phyloP scores from a whole-genome alignment of 1,284 basidiomycete species.

The Caloboletus firmus region DNA sequence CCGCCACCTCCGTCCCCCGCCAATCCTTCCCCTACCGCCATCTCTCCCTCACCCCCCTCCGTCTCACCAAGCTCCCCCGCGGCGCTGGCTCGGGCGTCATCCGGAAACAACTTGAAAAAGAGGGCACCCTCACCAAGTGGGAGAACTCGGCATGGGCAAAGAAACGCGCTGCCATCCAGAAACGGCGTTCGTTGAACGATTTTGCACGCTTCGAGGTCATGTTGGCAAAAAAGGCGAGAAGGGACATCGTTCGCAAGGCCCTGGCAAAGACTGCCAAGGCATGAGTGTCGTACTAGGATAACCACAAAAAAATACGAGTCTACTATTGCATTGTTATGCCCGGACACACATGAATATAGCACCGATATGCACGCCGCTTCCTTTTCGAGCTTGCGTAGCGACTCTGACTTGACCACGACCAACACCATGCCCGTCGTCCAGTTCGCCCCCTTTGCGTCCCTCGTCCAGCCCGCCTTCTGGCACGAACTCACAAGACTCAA shows the following conservation, averaged over 20 bases:
- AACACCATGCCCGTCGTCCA: slow-evolving; percentile 63
- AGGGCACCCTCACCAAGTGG: slow-evolving; percentile 80
- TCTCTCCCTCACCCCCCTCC: slow-evolving; percentile 88
- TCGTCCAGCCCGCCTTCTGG: slow-evolving; percentile 93
- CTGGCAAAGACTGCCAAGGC: slow-evolving; percentile 44
- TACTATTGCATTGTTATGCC: background rate
- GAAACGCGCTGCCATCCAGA: slow-evolving; percentile 78
- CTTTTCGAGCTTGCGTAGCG: slow-evolving; percentile 13
- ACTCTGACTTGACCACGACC: background rate
- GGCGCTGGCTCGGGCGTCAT: slow-evolving; percentile 81
- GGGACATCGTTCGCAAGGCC: slow-evolving; percentile 68
- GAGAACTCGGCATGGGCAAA: slow-evolving; percentile 85
- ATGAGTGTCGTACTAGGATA: slow-evolving; percentile 9
- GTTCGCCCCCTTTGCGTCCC: slow-evolving; percentile 84
- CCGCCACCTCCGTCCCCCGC: slow-evolving; percentile 86
- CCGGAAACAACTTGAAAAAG: slow-evolving; percentile 87
- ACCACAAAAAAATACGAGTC: too few relatives aligned
- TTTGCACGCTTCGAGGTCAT: slow-evolving; percentile 86
- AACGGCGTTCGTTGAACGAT: slow-evolving; percentile 81
- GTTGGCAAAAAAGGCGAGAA: slow-evolving; percentile 74
- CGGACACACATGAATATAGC: background rate
- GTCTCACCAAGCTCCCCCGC: slow-evolving; percentile 85
- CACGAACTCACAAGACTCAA: slow-evolving; percentile 87
- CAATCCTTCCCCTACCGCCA: slow-evolving; percentile 92
- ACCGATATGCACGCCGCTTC: background rate